phyloP scores from a whole-genome alignment of 2,329 filamentous ascomycete species.

The Colletotrichum musicola region DNA sequence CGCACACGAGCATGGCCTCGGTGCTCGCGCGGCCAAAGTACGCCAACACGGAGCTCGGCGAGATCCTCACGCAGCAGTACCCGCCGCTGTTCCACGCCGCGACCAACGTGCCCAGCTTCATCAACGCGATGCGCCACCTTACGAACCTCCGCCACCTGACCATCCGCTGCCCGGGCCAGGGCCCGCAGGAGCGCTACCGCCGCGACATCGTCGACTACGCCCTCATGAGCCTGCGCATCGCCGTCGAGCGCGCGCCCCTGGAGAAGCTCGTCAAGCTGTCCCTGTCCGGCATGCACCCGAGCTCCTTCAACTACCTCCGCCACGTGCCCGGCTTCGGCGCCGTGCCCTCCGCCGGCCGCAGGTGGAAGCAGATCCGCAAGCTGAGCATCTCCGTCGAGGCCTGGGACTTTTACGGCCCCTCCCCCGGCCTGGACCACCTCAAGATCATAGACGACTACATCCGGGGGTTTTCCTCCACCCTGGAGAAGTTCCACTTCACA shows the following conservation, averaged over 20 bases:
- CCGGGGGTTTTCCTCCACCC: constrained; percentile 72
- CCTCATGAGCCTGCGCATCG: constrained; percentile 86
- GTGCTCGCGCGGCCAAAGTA: constrained; percentile 79
- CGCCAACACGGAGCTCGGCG: constrained; percentile 81
- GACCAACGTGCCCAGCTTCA: constrained; percentile 87
- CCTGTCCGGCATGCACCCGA: constrained; percentile 79
- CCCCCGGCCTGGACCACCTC: constrained; percentile 75
- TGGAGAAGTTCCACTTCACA: constrained; percentile 80
- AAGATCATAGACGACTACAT: constrained; percentile 88
- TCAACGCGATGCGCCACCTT: constrained; percentile 77
- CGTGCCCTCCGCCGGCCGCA: constrained; percentile 76
- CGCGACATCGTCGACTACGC: constrained; percentile 88
- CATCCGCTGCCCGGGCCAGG: constrained; percentile 81
- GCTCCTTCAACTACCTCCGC: constrained; percentile 82
- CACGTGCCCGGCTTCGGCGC: constrained; percentile 80
- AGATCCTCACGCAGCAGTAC: constrained; percentile 87
- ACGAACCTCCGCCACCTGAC: constrained; percentile 79
- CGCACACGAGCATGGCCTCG: constrained; percentile 75
- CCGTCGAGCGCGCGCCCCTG: constrained; percentile 80
- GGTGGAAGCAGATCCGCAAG: constrained; percentile 83
- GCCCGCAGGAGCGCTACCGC: constrained; percentile 76
- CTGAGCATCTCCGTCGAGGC: constrained; percentile 80
- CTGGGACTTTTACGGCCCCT: constrained; percentile 72
- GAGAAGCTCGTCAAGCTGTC: constrained; percentile 76
- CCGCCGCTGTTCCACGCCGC: constrained; percentile 90